Evolutionary conservation across 2,329 filamentous ascomycete species (phyloP).

Genomic region (Xylaria arbuscula): DNA sequence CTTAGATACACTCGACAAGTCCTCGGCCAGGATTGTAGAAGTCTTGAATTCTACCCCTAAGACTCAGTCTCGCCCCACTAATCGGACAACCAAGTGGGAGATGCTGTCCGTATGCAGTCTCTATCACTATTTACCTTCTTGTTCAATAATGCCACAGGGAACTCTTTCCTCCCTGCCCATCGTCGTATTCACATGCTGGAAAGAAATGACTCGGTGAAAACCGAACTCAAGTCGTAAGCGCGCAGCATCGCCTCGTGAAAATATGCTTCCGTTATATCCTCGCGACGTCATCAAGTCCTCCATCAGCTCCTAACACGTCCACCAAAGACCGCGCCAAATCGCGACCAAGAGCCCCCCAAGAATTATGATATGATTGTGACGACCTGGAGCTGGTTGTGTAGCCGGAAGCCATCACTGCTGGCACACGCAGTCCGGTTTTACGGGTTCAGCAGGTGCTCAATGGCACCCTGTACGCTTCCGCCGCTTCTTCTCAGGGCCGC

Average conservation of each 20-base stretch:
- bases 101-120: constrained; percentile 17
- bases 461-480: constrained; percentile 91
- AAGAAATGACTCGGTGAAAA: constrained; percentile 6
- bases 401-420: neutral
- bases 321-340: neutral
- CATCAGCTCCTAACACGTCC: neutral
- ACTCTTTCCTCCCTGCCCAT: neutral
- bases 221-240: constrained; percentile 12
- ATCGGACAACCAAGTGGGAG: constrained; percentile 4
- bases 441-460: constrained; percentile 74
- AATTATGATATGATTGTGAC: constrained; percentile 12
- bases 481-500: constrained; percentile 87
- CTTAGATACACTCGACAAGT: constrained; percentile 7
- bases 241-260: constrained; percentile 17
- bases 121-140: constrained; percentile 10
- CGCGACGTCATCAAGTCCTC: constrained; percentile 8
- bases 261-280: constrained; percentile 16
- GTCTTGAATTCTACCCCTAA: neutral
- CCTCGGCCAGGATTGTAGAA: constrained; percentile 2
- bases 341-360: neutral
- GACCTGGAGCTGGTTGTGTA: neutral
- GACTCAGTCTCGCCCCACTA: neutral
- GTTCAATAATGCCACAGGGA: neutral
- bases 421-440: constrained; percentile 25
- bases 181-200: constrained; percentile 17